Percentiles rank a stretch among this genome's conserved stretches.
Evolutionary conservation across 1,139 yeast species (phyloP).

Genomic region (Casaregolazyma suthepensis): DNA sequence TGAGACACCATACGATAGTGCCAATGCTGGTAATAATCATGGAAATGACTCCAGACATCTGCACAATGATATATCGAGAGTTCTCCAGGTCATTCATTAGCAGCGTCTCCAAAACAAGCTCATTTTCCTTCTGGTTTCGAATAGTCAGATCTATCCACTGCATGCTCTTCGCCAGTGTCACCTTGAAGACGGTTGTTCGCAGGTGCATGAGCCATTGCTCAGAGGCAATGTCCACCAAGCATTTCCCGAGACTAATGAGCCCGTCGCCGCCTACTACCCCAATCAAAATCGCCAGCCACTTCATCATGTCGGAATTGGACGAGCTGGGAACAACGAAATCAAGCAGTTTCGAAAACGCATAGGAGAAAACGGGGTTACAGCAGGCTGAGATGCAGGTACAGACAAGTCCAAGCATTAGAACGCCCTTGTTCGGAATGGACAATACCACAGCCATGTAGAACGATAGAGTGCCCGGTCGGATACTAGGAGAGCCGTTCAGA

Average conservation of each 20-base stretch:
- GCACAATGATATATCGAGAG: conserved; percentile 56
- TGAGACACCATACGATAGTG: conserved; percentile 73
- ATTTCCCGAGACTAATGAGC: conserved; percentile 45
- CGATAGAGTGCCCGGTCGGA: neutral
- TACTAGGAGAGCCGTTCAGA: neutral
- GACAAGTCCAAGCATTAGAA: conserved; percentile 47
- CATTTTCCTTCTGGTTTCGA: neutral
- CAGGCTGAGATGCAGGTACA: conserved; percentile 54
- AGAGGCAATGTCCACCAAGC: conserved; percentile 50
- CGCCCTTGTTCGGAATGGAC: conserved; percentile 29
- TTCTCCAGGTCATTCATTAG: conserved; percentile 79
- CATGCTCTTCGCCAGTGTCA: conserved; percentile 48
- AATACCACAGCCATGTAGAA: neutral
- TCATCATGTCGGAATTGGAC: conserved; percentile 32
- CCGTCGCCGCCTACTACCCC: conserved; percentile 61
- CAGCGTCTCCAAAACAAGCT: conserved; percentile 38
- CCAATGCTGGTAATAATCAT: conserved; percentile 48
- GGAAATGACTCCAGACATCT: conserved; percentile 48
- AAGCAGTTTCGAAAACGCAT: conserved; percentile 64
- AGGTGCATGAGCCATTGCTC: conserved; percentile 62
- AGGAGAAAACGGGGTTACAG: conserved; percentile 72
- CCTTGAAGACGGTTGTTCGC: conserved; percentile 46
- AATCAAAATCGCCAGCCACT: conserved; percentile 66
- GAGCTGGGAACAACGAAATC: conserved; percentile 27
- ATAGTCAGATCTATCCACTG: conserved; percentile 41